These are phyloP conservation scores for Karstenula rhodostoma DNA, from an alignment of 2,329 filamentous ascomycete genomes.

Conservation along the genomic window DNA sequence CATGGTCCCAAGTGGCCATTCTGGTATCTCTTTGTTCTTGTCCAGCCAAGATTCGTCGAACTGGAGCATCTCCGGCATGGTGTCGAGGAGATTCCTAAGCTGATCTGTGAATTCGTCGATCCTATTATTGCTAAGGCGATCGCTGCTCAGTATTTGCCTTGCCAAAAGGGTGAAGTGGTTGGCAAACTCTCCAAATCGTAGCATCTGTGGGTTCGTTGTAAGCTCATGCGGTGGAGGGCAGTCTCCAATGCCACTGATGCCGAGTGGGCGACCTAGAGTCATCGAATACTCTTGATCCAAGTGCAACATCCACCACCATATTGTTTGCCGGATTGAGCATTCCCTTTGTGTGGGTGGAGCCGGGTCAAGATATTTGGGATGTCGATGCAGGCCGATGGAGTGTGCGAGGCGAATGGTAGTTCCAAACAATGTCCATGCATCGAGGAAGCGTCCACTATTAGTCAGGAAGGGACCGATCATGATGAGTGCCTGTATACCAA, in stretches of 20 bases:
- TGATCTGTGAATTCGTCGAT: conserved; percentile 59
- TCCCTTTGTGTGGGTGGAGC: conserved; percentile 51
- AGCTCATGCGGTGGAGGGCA: conserved; percentile 57
- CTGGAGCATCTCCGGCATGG: conserved; percentile 57
- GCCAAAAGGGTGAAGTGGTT: conserved; percentile 59
- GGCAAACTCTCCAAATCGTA: conserved; percentile 57
- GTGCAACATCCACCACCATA: conserved; percentile 64
- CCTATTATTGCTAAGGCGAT: conserved; percentile 51
- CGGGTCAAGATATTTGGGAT: conserved; percentile 57
- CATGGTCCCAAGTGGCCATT: conserved; percentile 58
- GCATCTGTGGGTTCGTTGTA: conserved; percentile 53
- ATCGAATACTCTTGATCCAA: conserved; percentile 62
- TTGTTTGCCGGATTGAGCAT: conserved; percentile 52
- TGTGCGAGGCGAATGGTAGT: conserved; percentile 59
- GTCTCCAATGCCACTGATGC: conserved; percentile 59
- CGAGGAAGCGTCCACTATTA: conserved; percentile 59
- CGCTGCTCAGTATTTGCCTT: conserved; percentile 56
- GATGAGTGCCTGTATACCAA: conserved; percentile 56
- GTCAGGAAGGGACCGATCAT: conserved; percentile 60
- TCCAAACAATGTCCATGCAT: conserved; percentile 60
- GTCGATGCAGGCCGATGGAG: conserved; percentile 59
- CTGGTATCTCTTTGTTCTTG: conserved; percentile 49
- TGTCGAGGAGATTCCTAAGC: conserved; percentile 53
- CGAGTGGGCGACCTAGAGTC: conserved; percentile 58
- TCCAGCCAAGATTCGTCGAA: conserved; percentile 57